Conservation (phyloP, 768 basidiomycete genomes). For the Royoungia palumana region DNA sequence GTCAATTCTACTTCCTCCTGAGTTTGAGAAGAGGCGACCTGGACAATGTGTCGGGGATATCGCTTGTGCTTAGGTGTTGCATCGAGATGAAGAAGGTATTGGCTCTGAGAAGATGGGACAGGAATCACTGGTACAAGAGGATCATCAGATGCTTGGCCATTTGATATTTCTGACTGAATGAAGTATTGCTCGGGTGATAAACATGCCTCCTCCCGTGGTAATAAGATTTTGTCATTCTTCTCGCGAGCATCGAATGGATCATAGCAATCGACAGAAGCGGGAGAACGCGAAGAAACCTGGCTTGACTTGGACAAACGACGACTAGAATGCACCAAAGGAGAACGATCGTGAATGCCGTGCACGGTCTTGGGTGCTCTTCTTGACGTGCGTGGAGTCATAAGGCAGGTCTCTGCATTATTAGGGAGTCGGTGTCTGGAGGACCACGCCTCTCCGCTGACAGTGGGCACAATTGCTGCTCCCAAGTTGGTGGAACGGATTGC, state of each 20-base stretch:
- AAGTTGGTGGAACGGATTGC: conserved; percentile 8
- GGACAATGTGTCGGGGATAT: conserved; percentile 19
- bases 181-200: background rate
- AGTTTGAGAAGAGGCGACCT: conserved; percentile 32
- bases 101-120: conserved; percentile 31
- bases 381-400: conserved; percentile 18
- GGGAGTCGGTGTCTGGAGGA: background rate
- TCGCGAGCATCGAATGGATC: conserved; percentile 3
- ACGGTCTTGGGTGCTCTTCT: conserved; percentile 2
- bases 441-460: background rate
- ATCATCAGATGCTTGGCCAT: conserved; percentile 1
- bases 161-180: background rate
- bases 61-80: conserved; percentile 36
- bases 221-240: background rate
- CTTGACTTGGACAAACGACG: background rate
- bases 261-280: background rate
- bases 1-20: conserved; percentile 31
- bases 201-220: background rate
- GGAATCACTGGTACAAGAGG: conserved; percentile 11
- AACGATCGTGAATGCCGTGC: background rate
- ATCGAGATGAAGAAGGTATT: conserved; percentile 31
- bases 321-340: conserved; percentile 4
- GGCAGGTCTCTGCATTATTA: background rate
- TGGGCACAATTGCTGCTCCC: background rate
- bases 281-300: background rate